Evolutionary conservation across 805 yeast species (phyloP).

Genomic region (Metschnikowia koreensis): DNA sequence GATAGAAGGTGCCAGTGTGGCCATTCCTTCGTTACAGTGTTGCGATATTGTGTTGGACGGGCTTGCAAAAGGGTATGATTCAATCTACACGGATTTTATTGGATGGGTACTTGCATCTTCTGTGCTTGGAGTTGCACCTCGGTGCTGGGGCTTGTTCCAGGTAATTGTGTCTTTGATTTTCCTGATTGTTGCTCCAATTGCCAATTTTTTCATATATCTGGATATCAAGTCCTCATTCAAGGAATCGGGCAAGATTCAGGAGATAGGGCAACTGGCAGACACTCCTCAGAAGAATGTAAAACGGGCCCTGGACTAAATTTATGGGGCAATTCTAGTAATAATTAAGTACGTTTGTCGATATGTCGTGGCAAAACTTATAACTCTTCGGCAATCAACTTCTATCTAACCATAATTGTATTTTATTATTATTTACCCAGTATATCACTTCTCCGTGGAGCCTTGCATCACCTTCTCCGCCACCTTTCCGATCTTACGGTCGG

Average conservation of each 20-base stretch:
- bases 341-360: too few species aligned
- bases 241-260: slow-evolving; percentile 16
- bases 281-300: not conserved
- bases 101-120: slow-evolving; percentile 78
- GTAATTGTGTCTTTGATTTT: slow-evolving; percentile 34
- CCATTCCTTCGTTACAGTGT: slow-evolving; percentile 67
- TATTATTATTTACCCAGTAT: not conserved
- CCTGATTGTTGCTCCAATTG: slow-evolving; percentile 52
- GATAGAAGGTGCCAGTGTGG: slow-evolving; percentile 81
- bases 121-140: slow-evolving; percentile 68
- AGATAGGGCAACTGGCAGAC: not conserved
- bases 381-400: too few species aligned
- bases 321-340: not conserved
- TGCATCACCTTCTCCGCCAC: slow-evolving; percentile 28
- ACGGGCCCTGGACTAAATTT: too few species aligned
- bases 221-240: slow-evolving; percentile 53
- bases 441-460: slow-evolving; percentile 12
- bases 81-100: slow-evolving; percentile 75
- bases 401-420: too few species aligned
- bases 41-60: slow-evolving; percentile 56
- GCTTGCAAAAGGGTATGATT: slow-evolving; percentile 64
- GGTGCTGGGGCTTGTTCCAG: slow-evolving; percentile 53
- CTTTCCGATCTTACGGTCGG: slow-evolving; percentile 31
- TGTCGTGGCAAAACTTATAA: too few species aligned
- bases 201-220: slow-evolving; percentile 43